Evolutionary conservation across 1,139 yeast genomes (phyloP).

Genomic region (Geotrichum europaeum): DNA sequence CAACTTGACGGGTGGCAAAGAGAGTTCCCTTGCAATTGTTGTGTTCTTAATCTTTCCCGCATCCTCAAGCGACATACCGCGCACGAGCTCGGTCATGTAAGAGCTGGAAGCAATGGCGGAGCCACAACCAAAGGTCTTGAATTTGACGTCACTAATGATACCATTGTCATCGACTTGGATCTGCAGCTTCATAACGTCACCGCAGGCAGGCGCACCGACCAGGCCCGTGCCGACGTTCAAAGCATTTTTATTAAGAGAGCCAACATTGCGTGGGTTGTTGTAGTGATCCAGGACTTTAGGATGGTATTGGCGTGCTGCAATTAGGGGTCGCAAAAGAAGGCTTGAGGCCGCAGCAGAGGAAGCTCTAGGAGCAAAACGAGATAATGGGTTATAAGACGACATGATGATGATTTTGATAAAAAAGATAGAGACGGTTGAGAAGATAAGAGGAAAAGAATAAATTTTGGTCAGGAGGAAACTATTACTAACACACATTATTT

Average conservation of each 20-base stretch:
- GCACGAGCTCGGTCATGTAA: constrained; percentile 89
- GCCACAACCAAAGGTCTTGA: constrained; percentile 98
- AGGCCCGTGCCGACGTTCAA: constrained; percentile 91
- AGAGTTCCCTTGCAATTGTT: constrained; percentile 84
- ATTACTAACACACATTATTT: neutral
- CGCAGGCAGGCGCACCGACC: constrained; percentile 98
- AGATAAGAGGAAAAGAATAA: neutral
- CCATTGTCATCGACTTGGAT: constrained; percentile 92
- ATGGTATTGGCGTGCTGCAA: constrained; percentile 28
- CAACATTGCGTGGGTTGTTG: constrained; percentile 94
- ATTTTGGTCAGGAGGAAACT: neutral
- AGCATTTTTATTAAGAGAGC: constrained; percentile 75
- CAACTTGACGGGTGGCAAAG: constrained; percentile 92
- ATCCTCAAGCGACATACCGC: constrained; percentile 92
- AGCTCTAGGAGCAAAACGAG: neutral
- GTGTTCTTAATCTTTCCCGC: constrained; percentile 89
- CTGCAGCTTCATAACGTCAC: constrained; percentile 97
- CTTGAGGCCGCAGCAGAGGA: neutral
- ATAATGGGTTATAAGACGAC: neutral
- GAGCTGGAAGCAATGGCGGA: constrained; percentile 95
- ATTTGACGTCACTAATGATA: constrained; percentile 86
- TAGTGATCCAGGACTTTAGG: constrained; percentile 72
- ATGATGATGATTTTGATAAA: neutral
- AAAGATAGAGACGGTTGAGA: neutral
- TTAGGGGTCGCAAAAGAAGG: neutral